A percentile compares a stretch with the other conserved stretches of the same genome.
phyloP scores from a whole-genome alignment of 148 eudicot genomes.

The Dysphania ambrosioides region DNA sequence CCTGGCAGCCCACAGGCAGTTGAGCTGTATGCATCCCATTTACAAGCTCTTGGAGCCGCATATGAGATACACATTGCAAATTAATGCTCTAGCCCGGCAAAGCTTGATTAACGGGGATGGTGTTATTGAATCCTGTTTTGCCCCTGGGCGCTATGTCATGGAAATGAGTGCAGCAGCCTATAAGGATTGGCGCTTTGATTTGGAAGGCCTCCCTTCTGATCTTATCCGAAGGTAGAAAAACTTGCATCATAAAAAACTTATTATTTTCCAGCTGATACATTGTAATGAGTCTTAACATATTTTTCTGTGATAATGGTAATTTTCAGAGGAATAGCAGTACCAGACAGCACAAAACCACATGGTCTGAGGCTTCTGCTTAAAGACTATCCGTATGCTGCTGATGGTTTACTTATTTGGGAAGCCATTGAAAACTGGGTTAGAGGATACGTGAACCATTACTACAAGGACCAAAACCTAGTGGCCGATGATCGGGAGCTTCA shows the following conservation, averaged over 20 bases:
- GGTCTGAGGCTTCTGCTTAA: constrained; percentile 69
- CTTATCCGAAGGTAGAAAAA: constrained; percentile 63
- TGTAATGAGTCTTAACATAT: not conserved
- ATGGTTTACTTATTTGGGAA: constrained; percentile 83
- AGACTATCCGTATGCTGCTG: constrained; percentile 94
- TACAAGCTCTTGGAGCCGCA: constrained; percentile 92
- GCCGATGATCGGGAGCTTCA: constrained; percentile 75
- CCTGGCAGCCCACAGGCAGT: constrained; percentile 79
- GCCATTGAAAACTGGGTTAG: constrained; percentile 75
- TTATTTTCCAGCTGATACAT: not conserved
- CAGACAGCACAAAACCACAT: constrained; percentile 74
- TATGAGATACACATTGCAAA: constrained; percentile 85
- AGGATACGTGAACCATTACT: constrained; percentile 65
- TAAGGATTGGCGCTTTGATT: constrained; percentile 83
- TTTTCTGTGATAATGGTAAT: not conserved
- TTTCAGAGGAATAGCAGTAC: constrained; percentile 83
- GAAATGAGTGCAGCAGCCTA: constrained; percentile 94
- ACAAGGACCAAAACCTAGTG: constrained; percentile 50
- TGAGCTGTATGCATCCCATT: constrained; percentile 90
- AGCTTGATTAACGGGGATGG: constrained; percentile 68
- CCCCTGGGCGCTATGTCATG: constrained; percentile 92
- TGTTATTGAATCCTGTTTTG: constrained; percentile 75
- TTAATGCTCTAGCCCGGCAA: constrained; percentile 81
- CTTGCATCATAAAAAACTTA: not conserved
- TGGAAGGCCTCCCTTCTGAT: constrained; percentile 83